These are phyloP conservation scores for Cutaneotrichosporon dermatis DNA, from an alignment of 1,284 basidiomycete species.

Conservation along the genomic window DNA sequence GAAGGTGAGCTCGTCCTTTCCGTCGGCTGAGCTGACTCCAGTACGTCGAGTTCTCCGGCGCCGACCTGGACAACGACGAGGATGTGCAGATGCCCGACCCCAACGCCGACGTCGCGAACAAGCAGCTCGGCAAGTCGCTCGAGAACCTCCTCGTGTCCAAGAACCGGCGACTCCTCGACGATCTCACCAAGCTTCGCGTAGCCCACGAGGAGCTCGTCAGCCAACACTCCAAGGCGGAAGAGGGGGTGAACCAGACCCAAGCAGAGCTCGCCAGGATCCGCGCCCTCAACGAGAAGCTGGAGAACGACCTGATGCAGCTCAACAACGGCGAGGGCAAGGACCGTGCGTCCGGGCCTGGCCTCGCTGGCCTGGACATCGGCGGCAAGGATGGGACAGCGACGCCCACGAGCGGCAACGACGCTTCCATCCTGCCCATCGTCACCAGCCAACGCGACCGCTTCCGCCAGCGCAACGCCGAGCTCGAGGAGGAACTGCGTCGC, in stretches of 20 bases:
- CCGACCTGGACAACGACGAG: slow-evolving; percentile 62
- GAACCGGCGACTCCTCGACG: slow-evolving; percentile 90
- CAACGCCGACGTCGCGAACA: slow-evolving; percentile 73
- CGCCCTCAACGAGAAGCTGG: slow-evolving; percentile 77
- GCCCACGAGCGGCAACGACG: slow-evolving; percentile 59
- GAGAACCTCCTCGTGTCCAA: slow-evolving; percentile 87
- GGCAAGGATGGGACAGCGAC: slow-evolving; percentile 47
- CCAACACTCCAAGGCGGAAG: slow-evolving; percentile 59
- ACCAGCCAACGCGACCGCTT: slow-evolving; percentile 95
- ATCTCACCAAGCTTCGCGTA: slow-evolving; percentile 83
- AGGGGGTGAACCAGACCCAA: slow-evolving; percentile 59
- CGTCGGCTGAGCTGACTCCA: slow-evolving; percentile 41
- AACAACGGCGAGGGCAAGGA: slow-evolving; percentile 49
- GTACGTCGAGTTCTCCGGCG: slow-evolving; percentile 88
- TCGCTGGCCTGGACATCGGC: slow-evolving; percentile 70
- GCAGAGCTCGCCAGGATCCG: slow-evolving; percentile 72
- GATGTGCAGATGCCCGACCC: slow-evolving; percentile 72
- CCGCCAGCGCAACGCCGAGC: slow-evolving; percentile 87
- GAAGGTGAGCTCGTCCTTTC: slow-evolving; percentile 60
- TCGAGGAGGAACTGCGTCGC: slow-evolving; percentile 94
- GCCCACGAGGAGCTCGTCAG: slow-evolving; percentile 72
- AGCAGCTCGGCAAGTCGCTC: slow-evolving; percentile 70
- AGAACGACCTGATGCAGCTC: slow-evolving; percentile 80
- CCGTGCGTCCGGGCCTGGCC: slow-evolving; percentile 40
- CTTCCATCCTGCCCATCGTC: slow-evolving; percentile 90